Base-by-base conservation (phyloP, 352 stramenopile genomes). In the Phytophthora citricola region DNA sequence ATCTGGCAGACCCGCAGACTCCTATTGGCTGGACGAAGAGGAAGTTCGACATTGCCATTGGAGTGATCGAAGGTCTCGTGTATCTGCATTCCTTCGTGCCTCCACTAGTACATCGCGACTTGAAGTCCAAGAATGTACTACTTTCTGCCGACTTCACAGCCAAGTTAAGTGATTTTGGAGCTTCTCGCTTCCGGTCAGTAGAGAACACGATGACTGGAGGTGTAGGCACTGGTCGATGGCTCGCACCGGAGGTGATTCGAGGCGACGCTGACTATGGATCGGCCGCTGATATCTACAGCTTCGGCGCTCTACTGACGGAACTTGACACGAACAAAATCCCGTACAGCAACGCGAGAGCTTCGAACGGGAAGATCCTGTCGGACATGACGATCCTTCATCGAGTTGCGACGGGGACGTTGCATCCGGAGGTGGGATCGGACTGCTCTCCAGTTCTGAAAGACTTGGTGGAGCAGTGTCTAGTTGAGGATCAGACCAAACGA, bases 81-180 rank as follows among this genome's bases (percentile, higher is more conserved):
- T 87, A 77, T 50, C 38, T 87, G 14, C 78, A 87, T 46, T 73
- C 69, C n/a, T 71, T 79, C 20, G 29, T 64, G 12, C 63, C 66
- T 24, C 63, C 63, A 8, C 45, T 76, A 0, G 53, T 87, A 7
- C 72, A 82, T 43, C 78, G 78, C 7, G 74, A 82, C 14, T 64
- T 86, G 17, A 86, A 81, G 69, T 79, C 67, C 3, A 74, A 76
- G 22, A 83, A 83, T 20, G 72, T 87, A 11, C 17, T 87, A 31
- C 52, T 87, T n/a, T 76, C 59, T 11, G 49, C 54, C 12, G 43
- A 62, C 2, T 62, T 63, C 45, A 52, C 54, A 32, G 73, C 75
- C 38, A 87, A 84, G 48, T 36, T 87, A n/a, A 76, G 68, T 20
- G 78, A 87, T 40, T 82, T 87, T 45, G 78, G 75, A 26, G 61